Conservation (phyloP, 2,329 filamentous ascomycete genomes). For the Alternaria ethzedia region DNA sequence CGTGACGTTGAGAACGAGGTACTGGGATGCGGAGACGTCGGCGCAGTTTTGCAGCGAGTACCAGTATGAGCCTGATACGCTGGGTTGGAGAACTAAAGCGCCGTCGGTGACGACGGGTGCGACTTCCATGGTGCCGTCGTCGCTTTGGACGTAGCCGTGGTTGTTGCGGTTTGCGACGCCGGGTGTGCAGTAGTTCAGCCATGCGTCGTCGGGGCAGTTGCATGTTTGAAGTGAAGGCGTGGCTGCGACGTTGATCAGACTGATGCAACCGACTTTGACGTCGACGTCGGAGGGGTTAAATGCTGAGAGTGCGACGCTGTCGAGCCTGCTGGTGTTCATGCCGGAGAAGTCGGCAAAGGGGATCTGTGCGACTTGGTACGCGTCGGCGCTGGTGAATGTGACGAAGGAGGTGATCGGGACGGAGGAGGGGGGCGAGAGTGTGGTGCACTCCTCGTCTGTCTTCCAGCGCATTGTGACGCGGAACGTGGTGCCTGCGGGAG, state of each 20-base stretch:
- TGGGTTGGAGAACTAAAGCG: constrained; percentile 6
- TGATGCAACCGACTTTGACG: constrained; percentile 7
- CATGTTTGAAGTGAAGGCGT: not conserved
- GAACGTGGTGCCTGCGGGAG: constrained; percentile 5
- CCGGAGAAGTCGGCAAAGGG: constrained; percentile 11
- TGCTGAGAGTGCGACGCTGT: constrained; percentile 2
- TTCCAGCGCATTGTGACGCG: constrained; percentile 9
- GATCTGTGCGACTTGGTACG: constrained; percentile 8
- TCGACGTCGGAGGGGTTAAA: constrained; percentile 1
- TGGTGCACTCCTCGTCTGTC: not conserved
- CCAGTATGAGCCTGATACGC: constrained; percentile 9
- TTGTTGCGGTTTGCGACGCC: constrained; percentile 1
- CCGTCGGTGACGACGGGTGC: constrained; percentile 1
- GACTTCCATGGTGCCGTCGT: constrained; percentile 10
- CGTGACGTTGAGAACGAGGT: constrained; percentile 9
- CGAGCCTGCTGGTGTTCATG: constrained; percentile 9
- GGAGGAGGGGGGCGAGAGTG: not conserved
- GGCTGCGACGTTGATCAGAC: not conserved
- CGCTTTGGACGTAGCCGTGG: constrained; percentile 6
- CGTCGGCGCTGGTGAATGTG: not conserved
- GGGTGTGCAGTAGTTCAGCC: constrained; percentile 12
- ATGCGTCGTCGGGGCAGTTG: constrained; percentile 2
- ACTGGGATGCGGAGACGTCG: not conserved
- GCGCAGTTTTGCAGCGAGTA: constrained; percentile 12
- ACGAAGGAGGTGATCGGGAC: constrained; percentile 6